Conservation (phyloP, 345 rosid genomes). For the Rhodamnia rubescens region DNA sequence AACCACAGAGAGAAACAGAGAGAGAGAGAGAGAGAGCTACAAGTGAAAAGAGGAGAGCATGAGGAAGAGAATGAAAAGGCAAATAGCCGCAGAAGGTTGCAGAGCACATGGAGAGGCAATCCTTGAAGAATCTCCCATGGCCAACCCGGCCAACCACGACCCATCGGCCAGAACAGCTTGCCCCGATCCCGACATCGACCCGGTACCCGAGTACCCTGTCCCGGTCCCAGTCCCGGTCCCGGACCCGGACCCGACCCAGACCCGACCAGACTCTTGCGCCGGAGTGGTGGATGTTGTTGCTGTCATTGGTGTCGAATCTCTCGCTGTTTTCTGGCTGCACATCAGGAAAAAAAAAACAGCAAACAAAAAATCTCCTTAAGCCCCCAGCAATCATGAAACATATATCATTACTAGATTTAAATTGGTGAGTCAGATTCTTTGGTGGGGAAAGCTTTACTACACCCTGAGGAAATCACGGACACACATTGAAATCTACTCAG, state of each 20-base stretch:
- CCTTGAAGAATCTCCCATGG: conserved; percentile 65
- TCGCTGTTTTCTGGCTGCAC: conserved; percentile 72
- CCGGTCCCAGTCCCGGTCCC: conserved; percentile 12
- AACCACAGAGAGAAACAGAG: not conserved
- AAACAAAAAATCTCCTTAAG: not conserved
- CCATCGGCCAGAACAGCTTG: conserved; percentile 60
- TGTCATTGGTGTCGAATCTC: conserved; percentile 42
- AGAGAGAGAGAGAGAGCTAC: conserved; percentile 1
- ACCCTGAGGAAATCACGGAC: not conserved
- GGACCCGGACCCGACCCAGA: conserved; percentile 17
- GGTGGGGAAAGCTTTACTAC: not conserved
- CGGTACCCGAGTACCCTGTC: conserved; percentile 19
- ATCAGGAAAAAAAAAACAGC: not conserved
- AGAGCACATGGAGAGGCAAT: conserved; percentile 4
- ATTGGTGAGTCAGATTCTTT: not conserved
- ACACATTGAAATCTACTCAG: not conserved
- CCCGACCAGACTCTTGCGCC: conserved; percentile 3
- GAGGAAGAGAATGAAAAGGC: not conserved
- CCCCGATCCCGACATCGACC: conserved; percentile 9
- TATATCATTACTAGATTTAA: not conserved
- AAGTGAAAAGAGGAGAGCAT: conserved; percentile 10
- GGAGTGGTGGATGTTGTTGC: conserved; percentile 13
- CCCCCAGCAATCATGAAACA: not conserved
- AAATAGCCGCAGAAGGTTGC: not conserved
- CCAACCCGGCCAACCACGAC: conserved; percentile 85